Evolutionary conservation across 2,329 filamentous ascomycete species (phyloP).

Genomic region (Ceratocystiopsis sp.): DNA sequence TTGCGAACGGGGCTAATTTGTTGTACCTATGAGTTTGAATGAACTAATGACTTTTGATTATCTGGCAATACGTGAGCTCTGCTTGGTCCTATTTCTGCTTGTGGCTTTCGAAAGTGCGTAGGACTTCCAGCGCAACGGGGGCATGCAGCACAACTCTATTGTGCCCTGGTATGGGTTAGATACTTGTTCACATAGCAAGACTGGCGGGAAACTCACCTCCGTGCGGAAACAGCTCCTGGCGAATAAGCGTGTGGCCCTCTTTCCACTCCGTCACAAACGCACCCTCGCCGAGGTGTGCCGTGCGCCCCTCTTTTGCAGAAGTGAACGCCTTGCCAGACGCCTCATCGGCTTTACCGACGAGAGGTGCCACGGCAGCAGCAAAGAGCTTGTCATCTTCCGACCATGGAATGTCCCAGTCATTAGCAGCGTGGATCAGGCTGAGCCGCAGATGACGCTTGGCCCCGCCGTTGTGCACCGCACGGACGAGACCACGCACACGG

Average conservation of each 20-base stretch:
- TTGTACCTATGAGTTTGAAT: too few species aligned
- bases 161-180: slow-evolving; percentile 33
- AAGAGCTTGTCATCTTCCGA: slow-evolving; percentile 50
- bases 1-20: too few species aligned
- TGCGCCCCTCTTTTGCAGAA: slow-evolving; percentile 25
- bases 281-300: slow-evolving; percentile 24
- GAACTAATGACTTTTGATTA: too few species aligned
- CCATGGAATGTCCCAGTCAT: slow-evolving; percentile 73
- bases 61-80: too few species aligned
- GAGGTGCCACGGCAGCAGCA: slow-evolving; percentile 30
- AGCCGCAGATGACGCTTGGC: slow-evolving; percentile 34
- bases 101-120: slow-evolving; percentile 40
- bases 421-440: slow-evolving; percentile 59
- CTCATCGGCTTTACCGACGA: slow-evolving; percentile 12
- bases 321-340: too few species aligned
- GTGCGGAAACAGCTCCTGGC: slow-evolving; percentile 35
- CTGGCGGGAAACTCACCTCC: slow-evolving; percentile 28
- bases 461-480: slow-evolving; percentile 22
- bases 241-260: slow-evolving; percentile 29
- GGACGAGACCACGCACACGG: slow-evolving; percentile 42
- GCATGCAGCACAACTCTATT: slow-evolving; percentile 52
- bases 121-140: slow-evolving; percentile 44
- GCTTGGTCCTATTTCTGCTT: too few species aligned
- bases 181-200: too few species aligned
- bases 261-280: slow-evolving; percentile 31